Base-by-base conservation (phyloP, 345 rosid species). In the Hevea brasiliensis region DNA sequence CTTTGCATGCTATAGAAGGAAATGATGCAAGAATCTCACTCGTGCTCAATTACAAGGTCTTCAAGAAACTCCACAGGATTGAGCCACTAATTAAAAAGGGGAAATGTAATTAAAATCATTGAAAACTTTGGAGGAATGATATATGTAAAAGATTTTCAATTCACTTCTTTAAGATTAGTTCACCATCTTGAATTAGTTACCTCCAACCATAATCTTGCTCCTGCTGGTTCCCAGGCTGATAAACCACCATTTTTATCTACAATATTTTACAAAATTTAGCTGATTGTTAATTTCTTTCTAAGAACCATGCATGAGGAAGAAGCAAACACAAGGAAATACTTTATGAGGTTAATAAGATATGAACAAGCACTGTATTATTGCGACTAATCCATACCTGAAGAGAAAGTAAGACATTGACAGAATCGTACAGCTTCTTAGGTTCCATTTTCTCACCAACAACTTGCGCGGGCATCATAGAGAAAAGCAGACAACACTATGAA, bases 201-300 rank as follows among this genome's bases (percentile, higher is more conserved):
- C 72, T 84, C 84, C 23, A 81, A 24, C 71, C 77, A 44, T n/a
- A 9, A 9, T 0, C 44, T 44, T 41, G 81, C 77, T 7, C 78
- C 65, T 10, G 76, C 79, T 13, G 70, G 77, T 44, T 84, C 87
- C 87, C 84, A 84, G 2, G 81, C 75, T 26, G 87, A 71, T 53
- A 75, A 20, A 32, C 88, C 90, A 20, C 88, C 88, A 72, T 65
- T 81, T 70, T 69, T 44, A 60, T 80, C 88, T 87, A 45, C 50
- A 71, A 62, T 10, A 62, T 61, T 26, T 23, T 2, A 37, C 10
- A 15, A 66, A 4, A 9, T 62, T 15, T 2, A 53, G 8, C 61
- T 21, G 11, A 12, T 12, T 53, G 23, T 48, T n/a, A n/a, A n/a
- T n/a, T n/a, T 47, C 8, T 32, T 62, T 0, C 9, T 29, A 21